Base-by-base conservation (phyloP, 768 basidiomycete genomes). In the Podaxis mareebaensis region DNA sequence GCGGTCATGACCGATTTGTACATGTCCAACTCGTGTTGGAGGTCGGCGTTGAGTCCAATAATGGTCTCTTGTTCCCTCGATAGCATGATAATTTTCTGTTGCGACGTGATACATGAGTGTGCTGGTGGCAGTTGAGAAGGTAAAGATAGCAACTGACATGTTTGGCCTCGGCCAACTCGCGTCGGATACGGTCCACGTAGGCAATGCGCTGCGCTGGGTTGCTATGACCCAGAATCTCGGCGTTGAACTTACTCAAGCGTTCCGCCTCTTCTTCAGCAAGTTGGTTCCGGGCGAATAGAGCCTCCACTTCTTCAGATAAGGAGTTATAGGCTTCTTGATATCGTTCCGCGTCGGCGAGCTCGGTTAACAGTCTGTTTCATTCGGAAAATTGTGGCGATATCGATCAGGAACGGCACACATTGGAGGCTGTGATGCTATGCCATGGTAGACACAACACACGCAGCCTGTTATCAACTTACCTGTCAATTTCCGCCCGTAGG, bases 121-220 rank as follows among this genome's bases (percentile, higher is more conserved):
- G 38, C 11, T 33, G 22, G n/a, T 20, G 24, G 36, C 44, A 20
- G n/a, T 20, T 15, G 42, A 49, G 44, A 24, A 57, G 8, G 10
- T 33, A 28, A 63, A 28, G 12, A 20, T 38, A n/a, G 44, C 26
- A 28, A 76, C 88, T 64, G 65, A 92, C 94, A 75, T 92, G 90
- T 73, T 93, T 94, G 4, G 84, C 81, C 60, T 93, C 88, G 2
- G 92, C 85, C 54, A 96, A 76, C 71, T 96, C 94, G 61, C 83
- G 78, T 39, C 95, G 82, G 58, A 97, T 86, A 59, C 87, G 82
- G 63, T 96, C 95, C 15, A 97, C 87, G 67, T 96, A 96, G 72
- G 87, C 79, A 68, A 97, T 94, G 64, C 87, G 85, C 74, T 96
- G 95, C 1, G 87, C 86, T 8, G 92, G 91, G 70, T 96, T 95